phyloP scores from a whole-genome alignment of 179 eudicot species.

The Silene noctiflora region DNA sequence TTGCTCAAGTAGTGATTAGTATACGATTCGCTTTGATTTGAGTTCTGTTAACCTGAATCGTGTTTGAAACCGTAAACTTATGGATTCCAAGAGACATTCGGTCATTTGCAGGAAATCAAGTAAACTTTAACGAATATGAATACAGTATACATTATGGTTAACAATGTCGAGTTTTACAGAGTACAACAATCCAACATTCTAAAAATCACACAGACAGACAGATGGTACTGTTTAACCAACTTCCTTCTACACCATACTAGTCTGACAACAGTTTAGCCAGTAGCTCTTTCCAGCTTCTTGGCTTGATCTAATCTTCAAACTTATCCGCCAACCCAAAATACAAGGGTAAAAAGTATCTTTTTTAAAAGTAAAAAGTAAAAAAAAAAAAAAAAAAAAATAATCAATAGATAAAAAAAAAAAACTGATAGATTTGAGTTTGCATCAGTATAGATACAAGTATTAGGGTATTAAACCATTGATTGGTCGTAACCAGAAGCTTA shows the following conservation, averaged over 20 bases:
- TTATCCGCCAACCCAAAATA: not conserved
- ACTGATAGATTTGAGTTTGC: constrained; percentile 12
- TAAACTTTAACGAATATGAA: too few species aligned
- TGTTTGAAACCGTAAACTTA: too few species aligned
- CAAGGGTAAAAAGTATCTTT: not conserved
- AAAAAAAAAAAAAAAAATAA: not conserved
- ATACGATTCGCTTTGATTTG: too few species aligned
- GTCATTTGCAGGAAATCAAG: too few species aligned
- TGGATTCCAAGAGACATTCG: too few species aligned
- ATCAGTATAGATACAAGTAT: constrained; percentile 11
- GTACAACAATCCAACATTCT: too few species aligned
- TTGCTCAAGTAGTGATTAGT: too few species aligned
- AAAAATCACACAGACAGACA: not conserved
- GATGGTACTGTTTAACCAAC: not conserved
- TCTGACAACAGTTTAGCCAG: constrained; percentile 16
- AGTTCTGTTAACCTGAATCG: too few species aligned
- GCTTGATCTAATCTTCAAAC: constrained; percentile 8
- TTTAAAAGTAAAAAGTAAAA: not conserved
- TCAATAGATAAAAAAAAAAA: not conserved
- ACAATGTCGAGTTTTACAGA: too few species aligned
- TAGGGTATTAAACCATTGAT: too few species aligned
- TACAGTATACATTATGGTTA: too few species aligned
- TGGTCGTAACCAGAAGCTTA: too few species aligned
- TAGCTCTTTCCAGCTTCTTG: constrained; percentile 18
- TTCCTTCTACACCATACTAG: not conserved